Base-by-base conservation (phyloP, 2,329 filamentous ascomycete species). In the Aspergillus thermomutatus region DNA sequence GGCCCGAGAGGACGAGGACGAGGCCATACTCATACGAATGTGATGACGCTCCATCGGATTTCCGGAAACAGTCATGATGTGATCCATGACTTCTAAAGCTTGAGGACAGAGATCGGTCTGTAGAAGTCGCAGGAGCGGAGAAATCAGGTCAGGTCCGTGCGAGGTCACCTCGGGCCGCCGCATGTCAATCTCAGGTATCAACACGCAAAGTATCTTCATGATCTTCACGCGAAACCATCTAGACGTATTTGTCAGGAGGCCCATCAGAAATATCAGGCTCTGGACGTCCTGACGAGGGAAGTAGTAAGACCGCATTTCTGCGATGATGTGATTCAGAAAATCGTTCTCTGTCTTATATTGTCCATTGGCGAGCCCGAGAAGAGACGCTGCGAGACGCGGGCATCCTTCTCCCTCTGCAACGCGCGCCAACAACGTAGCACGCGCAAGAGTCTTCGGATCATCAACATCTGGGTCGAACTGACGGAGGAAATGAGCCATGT, bases 21-120 rank as follows among this genome's bases (percentile, higher is more conserved):
- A 88, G 4, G 92, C 92, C 91, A 99, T 97, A 74, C 93, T 97
- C 95, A 99, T 99, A 41, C 94, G 87, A 57, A 99, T 79, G 69
- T 97, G 92, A 66, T 97, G 91, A 66, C 90, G 91, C 73, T 97
- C 94, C 83, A 96, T 91, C 1, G 93, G 89, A 31, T 90, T 92
- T 4, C 91, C 90, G 0, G 92, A 92, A 80, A 97, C 93, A 27
- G 90, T 91, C 84, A 97, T 96, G 65, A 97, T 94, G 62, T 93
- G 90, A 72, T 99, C 94, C 57, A 99, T 80, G 1, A 99, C 93
- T 62, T 91, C 87, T 9, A 99, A 79, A 10, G 94, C 94, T 68
- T 96, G 89, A 73, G 94, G 91, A 72, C 92, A 97, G 67, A 92
- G 92, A 58, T 96, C 91, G 1, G 93, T 97, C 70, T 97, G 92